phyloP scores from a whole-genome alignment of 371 early-diverging fungal genomes.

The Rhizopus delemar region DNA sequence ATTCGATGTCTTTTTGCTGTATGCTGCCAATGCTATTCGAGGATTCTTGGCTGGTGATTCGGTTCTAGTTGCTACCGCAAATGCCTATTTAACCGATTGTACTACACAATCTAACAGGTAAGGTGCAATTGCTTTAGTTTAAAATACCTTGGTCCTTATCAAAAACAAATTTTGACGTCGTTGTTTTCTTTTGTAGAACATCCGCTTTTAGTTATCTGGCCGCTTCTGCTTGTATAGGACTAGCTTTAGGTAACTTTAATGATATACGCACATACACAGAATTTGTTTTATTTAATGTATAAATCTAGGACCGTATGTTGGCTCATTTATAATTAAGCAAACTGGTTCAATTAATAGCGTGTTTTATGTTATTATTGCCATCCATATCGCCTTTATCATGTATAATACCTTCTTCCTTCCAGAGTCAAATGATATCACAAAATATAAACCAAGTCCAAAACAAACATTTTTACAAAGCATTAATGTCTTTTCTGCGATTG shows the following conservation, averaged over 20 bases:
- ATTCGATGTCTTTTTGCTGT: slow-evolving; percentile 39
- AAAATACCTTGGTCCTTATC: neutral
- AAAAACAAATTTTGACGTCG: neutral
- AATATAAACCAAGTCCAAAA: slow-evolving; percentile 1
- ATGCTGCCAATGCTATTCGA: slow-evolving; percentile 35
- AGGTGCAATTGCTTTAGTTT: neutral
- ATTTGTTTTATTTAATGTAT: neutral
- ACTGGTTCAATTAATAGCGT: slow-evolving; percentile 29
- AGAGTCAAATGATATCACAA: slow-evolving; percentile 40
- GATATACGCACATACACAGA: neutral
- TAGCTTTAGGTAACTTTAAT: slow-evolving; percentile 19
- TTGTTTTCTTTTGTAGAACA: slow-evolving; percentile 21
- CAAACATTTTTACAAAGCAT: slow-evolving; percentile 22
- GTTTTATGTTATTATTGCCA: slow-evolving; percentile 37
- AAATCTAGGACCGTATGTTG: slow-evolving; percentile 27
- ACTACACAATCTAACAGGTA: slow-evolving; percentile 34
- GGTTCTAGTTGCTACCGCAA: slow-evolving; percentile 33
- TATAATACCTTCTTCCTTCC: slow-evolving; percentile 41
- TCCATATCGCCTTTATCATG: slow-evolving; percentile 21
- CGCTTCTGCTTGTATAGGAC: slow-evolving; percentile 29
- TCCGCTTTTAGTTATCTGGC: slow-evolving; percentile 36
- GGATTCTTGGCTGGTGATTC: slow-evolving; percentile 47
- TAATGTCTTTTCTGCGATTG: slow-evolving; percentile 42
- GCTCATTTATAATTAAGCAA: slow-evolving; percentile 17
- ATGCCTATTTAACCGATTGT: slow-evolving; percentile 50